Conservation (phyloP, 257 asterid genomes). For the Primulina eburnea region DNA sequence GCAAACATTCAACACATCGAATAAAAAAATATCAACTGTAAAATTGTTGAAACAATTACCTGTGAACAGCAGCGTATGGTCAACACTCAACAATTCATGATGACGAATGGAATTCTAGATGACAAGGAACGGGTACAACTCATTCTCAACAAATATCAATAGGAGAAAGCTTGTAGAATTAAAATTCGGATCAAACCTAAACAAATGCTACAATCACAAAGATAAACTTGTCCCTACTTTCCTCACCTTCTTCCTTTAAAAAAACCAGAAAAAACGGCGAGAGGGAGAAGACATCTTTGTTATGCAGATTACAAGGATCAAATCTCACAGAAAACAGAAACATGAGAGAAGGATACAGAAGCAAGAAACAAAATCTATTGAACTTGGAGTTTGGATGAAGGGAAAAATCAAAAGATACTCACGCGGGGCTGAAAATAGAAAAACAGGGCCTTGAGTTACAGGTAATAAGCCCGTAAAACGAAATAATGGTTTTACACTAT, state of each 20-base stretch:
- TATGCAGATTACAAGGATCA: slow-evolving; percentile 29
- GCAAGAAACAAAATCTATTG: slow-evolving; percentile 14
- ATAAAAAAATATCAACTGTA: neutral
- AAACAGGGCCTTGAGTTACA: slow-evolving; percentile 11
- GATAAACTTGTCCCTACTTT: slow-evolving; percentile 34
- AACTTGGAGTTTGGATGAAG: neutral
- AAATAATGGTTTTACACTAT: slow-evolving; percentile 29
- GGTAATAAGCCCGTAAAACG: slow-evolving; percentile 1
- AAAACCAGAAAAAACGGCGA: slow-evolving; percentile 51
- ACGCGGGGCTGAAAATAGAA: neutral
- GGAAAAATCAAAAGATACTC: neutral
- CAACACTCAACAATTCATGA: slow-evolving; percentile 39
- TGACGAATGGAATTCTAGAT: slow-evolving; percentile 14
- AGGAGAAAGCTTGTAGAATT: slow-evolving; percentile 15
- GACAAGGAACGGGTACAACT: slow-evolving; percentile 2
- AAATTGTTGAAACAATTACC: slow-evolving; percentile 20
- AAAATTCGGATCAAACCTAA: slow-evolving; percentile 9
- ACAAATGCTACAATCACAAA: slow-evolving; percentile 27
- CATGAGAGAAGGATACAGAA: slow-evolving; percentile 11
- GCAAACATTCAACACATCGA: neutral
- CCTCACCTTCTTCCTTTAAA: slow-evolving; percentile 48
- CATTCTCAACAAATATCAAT: slow-evolving; percentile 18
- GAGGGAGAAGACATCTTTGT: slow-evolving; percentile 35
- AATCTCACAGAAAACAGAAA: slow-evolving; percentile 10
- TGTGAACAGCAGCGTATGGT: slow-evolving; percentile 36